A percentile compares a stretch with the other conserved stretches of the same genome.
Conservation (phyloP, 495 filamentous ascomycete species). For the Daldinia bambusicola region DNA sequence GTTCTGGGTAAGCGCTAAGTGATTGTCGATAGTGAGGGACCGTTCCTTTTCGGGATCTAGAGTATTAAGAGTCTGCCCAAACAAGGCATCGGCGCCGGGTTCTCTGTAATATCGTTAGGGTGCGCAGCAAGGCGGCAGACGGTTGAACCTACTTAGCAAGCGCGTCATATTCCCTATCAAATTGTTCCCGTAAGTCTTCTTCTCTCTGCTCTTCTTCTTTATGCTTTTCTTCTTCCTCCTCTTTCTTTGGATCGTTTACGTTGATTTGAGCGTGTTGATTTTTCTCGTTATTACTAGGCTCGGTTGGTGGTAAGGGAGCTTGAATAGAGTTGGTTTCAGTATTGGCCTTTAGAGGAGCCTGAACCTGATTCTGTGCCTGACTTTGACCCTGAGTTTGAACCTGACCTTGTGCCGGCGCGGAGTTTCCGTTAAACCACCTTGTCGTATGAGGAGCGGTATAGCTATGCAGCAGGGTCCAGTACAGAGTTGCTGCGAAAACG, state of each 20-base stretch:
- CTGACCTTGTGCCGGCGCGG: conserved; percentile 17
- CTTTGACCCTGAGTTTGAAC: too few species aligned
- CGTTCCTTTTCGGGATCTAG: conserved; percentile 50
- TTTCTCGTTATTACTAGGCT: conserved; percentile 4
- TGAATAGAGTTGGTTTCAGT: not conserved
- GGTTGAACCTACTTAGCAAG: conserved; percentile 51
- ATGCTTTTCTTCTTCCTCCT: conserved; percentile 44
- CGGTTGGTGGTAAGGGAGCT: conserved; percentile 19
- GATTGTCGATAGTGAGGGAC: conserved; percentile 31
- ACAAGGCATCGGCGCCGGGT: conserved; percentile 55
- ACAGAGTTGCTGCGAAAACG: conserved; percentile 46
- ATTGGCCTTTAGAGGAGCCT: conserved; percentile 18
- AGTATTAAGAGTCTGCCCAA: conserved; percentile 58
- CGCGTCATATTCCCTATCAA: conserved; percentile 52
- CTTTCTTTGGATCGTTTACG: conserved; percentile 18
- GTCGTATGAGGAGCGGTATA: conserved; percentile 26
- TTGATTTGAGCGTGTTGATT: conserved; percentile 17
- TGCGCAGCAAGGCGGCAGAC: not conserved
- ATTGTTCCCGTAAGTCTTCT: conserved; percentile 49
- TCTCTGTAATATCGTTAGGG: conserved; percentile 34
- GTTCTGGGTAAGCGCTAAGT: conserved; percentile 42
- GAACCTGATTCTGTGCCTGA: too few species aligned
- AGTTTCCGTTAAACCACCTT: conserved; percentile 23
- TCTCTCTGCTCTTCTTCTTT: conserved; percentile 46
- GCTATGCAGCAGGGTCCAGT: conserved; percentile 46